Conservation (phyloP, 2,329 filamentous ascomycete genomes). For the Fusarium albidum region DNA sequence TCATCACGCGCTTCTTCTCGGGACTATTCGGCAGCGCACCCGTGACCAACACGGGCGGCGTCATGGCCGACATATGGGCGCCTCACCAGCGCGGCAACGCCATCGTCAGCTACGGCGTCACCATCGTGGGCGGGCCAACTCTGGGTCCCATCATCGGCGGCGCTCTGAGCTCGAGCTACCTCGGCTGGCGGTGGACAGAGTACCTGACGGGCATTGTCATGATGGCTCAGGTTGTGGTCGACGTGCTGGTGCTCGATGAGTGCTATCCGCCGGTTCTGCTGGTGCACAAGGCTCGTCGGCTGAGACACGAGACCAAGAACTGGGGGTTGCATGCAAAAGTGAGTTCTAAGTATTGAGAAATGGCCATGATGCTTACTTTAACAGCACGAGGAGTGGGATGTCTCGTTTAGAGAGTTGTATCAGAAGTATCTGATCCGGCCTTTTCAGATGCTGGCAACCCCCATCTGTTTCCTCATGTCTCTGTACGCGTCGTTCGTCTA, state of each 20-base stretch:
- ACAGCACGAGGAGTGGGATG: constrained; percentile 72
- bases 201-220: constrained; percentile 69
- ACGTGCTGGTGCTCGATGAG: not conserved
- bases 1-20: constrained; percentile 70
- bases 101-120: constrained; percentile 72
- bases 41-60: constrained; percentile 73
- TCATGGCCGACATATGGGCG: constrained; percentile 70
- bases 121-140: constrained; percentile 66
- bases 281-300: constrained; percentile 59
- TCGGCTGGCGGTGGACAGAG: constrained; percentile 65
- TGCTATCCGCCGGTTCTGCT: not conserved
- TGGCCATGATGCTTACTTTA: not conserved
- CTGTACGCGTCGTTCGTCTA: constrained; percentile 70
- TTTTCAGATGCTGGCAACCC: constrained; percentile 70
- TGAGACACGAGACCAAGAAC: constrained; percentile 63
- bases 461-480: constrained; percentile 74
- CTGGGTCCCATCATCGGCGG: constrained; percentile 56
- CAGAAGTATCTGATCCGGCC: constrained; percentile 73
- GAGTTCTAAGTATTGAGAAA: constrained; percentile 57
- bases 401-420: constrained; percentile 66
- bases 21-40: constrained; percentile 70
- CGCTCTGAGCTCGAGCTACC: constrained; percentile 47
- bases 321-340: constrained; percentile 58
- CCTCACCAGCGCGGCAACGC: constrained; percentile 68
- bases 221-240: constrained; percentile 41